Base-by-base conservation (phyloP, 2,329 filamentous ascomycete genomes). In the Chrysoporthe austroafricana region DNA sequence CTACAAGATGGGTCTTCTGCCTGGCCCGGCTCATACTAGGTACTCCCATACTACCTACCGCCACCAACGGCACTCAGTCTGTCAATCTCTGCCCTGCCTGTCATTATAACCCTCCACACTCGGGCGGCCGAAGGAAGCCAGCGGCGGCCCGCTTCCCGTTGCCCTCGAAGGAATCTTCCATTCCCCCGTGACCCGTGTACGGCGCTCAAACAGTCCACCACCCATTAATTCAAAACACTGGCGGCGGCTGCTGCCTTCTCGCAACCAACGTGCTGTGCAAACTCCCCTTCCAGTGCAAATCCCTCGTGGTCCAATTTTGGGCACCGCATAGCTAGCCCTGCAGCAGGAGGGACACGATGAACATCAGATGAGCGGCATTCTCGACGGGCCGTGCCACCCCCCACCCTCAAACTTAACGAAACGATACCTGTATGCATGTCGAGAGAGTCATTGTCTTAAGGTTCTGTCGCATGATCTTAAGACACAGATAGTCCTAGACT, bases 31-130 rank as follows among this genome's bases (percentile, higher is more conserved):
- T 11, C 44, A n/a, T 16, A 46, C 44, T 46, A 26, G 26, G 26
- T 26, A 46, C 4, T 46, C 54, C 54, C 34, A 34, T 26, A 57
- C 39, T n/a, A n/a, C 34, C 34, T n/a, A n/a, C 34, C 34, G 54
- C 54, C 54, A 57, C 54, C 18, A 39, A 57, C 54, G 16, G 16
- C 54, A 57, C 1, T 57, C 34, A 57, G 16, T 39, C 32, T 57
- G 54, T 57, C 54, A 57, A 39, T 57, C 54, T 57, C 32, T 57
- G 54, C 54, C 32, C 52, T 16, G 54, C 16, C 16, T 39, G 54
- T 57, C 54, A 57, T 32, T 32, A 34, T 39, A 16, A 18, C 13
- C 7, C 16, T 36, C 32, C 54, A 57, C 54, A 18, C 52, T 18
- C 18, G 9, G 54, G 9, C 54, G 34, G 26, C 54, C 54, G 7